Percentiles rank a stretch among this genome's conserved stretches.
Evolutionary conservation across 2,329 filamentous ascomycete species (phyloP).

Genomic region (Xylariaceae sp.): DNA sequence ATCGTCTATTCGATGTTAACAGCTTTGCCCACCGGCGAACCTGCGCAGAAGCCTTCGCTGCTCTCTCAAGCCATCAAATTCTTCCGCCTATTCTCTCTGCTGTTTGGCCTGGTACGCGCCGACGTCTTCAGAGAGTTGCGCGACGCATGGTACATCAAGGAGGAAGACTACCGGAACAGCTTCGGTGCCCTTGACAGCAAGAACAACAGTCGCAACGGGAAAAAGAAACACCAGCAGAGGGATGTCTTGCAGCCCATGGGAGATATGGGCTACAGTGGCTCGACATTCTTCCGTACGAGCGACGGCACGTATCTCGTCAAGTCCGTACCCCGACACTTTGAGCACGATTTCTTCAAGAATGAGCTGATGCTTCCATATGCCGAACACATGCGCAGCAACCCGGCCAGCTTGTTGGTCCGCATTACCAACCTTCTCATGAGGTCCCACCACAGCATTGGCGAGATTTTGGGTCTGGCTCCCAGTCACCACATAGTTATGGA

Average conservation of each 20-base stretch:
- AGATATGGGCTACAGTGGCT: conserved; percentile 71
- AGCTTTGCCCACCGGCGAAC: conserved; percentile 25
- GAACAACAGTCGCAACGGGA: conserved; percentile 29
- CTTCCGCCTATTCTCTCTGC: conserved; percentile 34
- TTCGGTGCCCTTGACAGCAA: conserved; percentile 41
- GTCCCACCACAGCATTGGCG: conserved; percentile 53
- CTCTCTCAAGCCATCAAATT: conserved; percentile 43
- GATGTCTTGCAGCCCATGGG: conserved; percentile 53
- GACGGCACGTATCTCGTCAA: conserved; percentile 69
- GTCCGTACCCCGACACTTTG: conserved; percentile 64
- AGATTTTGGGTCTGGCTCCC: conserved; percentile 56
- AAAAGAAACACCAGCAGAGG: conserved; percentile 22
- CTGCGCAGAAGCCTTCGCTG: conserved; percentile 22
- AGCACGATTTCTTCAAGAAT: conserved; percentile 65
- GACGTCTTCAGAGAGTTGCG: conserved; percentile 43
- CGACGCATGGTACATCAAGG: conserved; percentile 47
- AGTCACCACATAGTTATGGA: conserved; percentile 77
- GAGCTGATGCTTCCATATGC: conserved; percentile 64
- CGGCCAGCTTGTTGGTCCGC: conserved; percentile 60
- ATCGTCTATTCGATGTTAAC: conserved; percentile 36
- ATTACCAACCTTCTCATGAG: conserved; percentile 67
- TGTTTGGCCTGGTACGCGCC: conserved; percentile 24
- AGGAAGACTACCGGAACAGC: conserved; percentile 50
- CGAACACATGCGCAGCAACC: conserved; percentile 57
- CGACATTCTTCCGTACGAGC: conserved; percentile 67